Base-by-base conservation (phyloP, 2,329 filamentous ascomycete species). In the Aspergillus fructus region DNA sequence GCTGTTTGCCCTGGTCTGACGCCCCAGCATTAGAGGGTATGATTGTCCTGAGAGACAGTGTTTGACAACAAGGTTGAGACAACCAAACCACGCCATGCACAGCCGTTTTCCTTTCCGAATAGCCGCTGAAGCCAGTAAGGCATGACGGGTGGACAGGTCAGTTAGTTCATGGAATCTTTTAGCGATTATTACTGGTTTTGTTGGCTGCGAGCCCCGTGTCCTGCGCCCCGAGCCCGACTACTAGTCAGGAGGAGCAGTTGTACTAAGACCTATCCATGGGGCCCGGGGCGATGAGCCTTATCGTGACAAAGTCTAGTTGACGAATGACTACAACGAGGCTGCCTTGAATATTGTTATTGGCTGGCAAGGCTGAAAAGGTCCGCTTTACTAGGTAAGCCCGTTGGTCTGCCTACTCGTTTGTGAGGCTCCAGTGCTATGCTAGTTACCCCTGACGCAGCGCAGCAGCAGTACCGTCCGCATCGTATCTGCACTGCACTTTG, bases 201-300 rank as follows among this genome's bases (percentile, higher is more conserved):
- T 33, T 46, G 27, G 13, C 17, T 30, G 8, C 27, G 27, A 30
- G 27, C 27, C 27, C 8, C 27, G 27, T 30, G 27, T 30, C 27
- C 27, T 11, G 27, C 27, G 27, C 27, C 27, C 27, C 27, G 27
- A 30, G 27, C 27, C 27, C 27, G 27, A 30, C 27, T 30, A 30
- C 27, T 30, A 30, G 27, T 30, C 27, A n/a, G 46, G 19, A 23
- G 27, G 27, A 42, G 27, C 27, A 30, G 27, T 11, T 11, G 27
- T 30, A 30, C 24, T 9, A 27, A 7, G 7, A 27, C 27, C 27
- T 30, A 11, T 30, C n/a, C 5, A 30, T 21, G 53, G 40, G 30
- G 24, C 34, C 33, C 39, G 40, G 9, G 41, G 46, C 37, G 37
- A 45, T 33, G 47, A 55, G 53, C 47, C 53, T 55, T 47, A 55